Conservation (phyloP, 2,329 filamentous ascomycete species). For the Gliomastix tumulicola region DNA sequence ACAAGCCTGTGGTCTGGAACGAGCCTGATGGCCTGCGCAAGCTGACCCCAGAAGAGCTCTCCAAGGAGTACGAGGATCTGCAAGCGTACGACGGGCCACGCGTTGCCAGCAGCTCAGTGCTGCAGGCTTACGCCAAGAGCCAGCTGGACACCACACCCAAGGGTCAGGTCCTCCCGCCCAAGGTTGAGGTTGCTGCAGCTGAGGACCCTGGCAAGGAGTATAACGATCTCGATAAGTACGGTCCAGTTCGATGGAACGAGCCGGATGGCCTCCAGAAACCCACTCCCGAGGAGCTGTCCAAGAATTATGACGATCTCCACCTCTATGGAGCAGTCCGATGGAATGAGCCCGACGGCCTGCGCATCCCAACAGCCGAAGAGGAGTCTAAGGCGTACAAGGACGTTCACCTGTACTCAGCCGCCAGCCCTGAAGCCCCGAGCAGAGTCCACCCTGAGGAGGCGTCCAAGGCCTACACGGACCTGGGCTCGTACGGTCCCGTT, state of each 20-base stretch:
- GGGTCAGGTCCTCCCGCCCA: conserved; percentile 26
- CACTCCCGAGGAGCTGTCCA: conserved; percentile 28
- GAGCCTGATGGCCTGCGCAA: conserved; percentile 22
- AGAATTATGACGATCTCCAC: conserved; percentile 27
- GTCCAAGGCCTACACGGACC: conserved; percentile 27
- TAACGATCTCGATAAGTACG: conserved; percentile 33
- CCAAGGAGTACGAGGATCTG: conserved; percentile 28
- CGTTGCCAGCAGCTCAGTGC: conserved; percentile 19
- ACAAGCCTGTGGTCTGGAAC: conserved; percentile 21
- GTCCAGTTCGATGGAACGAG: conserved; percentile 26
- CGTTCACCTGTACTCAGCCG: conserved; percentile 20
- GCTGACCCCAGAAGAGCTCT: conserved; percentile 20
- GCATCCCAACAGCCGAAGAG: conserved; percentile 17
- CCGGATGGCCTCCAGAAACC: conserved; percentile 21
- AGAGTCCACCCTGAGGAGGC: conserved; percentile 23
- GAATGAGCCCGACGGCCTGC: conserved; percentile 20
- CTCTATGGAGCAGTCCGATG: conserved; percentile 20
- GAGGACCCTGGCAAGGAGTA: conserved; percentile 23
- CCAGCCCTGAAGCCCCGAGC: conserved; percentile 16
- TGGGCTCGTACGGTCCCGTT: conserved; percentile 21
- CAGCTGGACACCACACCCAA: conserved; percentile 19
- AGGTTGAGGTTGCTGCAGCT: conserved; percentile 19
- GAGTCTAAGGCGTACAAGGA: conserved; percentile 24
- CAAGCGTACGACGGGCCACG: conserved; percentile 23
- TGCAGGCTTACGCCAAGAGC: conserved; percentile 16